Percentiles rank a stretch among this genome's conserved stretches.
Conservation (phyloP, 2,329 filamentous ascomycete species). For the Hypoxylon rubiginosum region DNA sequence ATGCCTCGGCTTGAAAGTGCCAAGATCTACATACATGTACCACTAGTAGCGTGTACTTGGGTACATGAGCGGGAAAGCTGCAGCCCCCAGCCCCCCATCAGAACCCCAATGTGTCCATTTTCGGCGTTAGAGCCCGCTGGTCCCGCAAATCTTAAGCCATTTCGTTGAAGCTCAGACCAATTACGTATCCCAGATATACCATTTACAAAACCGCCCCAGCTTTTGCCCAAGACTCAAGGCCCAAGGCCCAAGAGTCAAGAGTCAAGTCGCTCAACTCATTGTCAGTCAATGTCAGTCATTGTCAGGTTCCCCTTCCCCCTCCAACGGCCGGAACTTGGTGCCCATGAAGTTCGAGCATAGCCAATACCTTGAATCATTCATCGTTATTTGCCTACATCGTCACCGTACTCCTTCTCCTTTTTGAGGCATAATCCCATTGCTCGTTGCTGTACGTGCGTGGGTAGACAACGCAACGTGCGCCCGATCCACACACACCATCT, state of each 20-base stretch:
- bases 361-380: constrained; percentile 21
- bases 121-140: constrained; percentile 14
- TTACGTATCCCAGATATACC: constrained; percentile 41
- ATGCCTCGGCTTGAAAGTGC: not conserved
- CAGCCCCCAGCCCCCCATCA: not conserved
- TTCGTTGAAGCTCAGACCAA: constrained; percentile 35
- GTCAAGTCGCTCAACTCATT: constrained; percentile 9
- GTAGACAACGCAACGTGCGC: constrained; percentile 16
- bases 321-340: constrained; percentile 12
- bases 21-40: not conserved
- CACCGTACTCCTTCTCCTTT: not conserved
- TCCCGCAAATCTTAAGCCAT: constrained; percentile 25
- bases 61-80: not conserved
- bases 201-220: constrained; percentile 15
- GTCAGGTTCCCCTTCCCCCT: constrained; percentile 14
- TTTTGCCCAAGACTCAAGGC: not conserved
- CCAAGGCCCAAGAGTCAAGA: not conserved
- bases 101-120: not conserved
- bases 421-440: constrained; percentile 25
- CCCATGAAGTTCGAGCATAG: constrained; percentile 2
- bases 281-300: too few species aligned
- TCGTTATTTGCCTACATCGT: constrained; percentile 25
- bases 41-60: not conserved
- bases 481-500: constrained; percentile 13
- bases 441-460: constrained; percentile 18